Evolutionary conservation across 169 alveolate species (phyloP), one percentile per base, ranked within the genome.

Genomic region (Plasmodium reichenowi): DNA sequence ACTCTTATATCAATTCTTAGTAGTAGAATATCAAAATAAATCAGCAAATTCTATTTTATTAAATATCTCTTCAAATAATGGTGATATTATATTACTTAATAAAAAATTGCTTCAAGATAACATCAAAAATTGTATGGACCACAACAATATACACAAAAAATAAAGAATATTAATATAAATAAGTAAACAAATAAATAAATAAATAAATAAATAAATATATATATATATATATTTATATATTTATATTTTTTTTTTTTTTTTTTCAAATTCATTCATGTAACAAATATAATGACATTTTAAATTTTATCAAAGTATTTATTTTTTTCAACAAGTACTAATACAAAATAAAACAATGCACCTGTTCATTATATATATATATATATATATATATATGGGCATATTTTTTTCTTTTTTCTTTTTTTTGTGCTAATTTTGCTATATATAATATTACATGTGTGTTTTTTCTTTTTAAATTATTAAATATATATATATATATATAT

Each of bases 1-100:
- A 32, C 62, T 54, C 68, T 54, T 83, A 7, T 83, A 83, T 48
- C 91, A 83, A 43, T 83, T 26, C 48, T 43, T 83, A 13, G 58
- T 68, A 52, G 29, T 59, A 1, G 91, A 83, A 17, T 83, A 83
- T 83, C 91, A 83, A 17, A 83, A 67, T 48, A 83, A 67, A 43
- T 83, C 91, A 13, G 85, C 83, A 48, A 83, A 68, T 48, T 83
- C 76, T 45, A 68, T 83, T 29, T 56, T 72, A 32, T 83, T 83
- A 24, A 83, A 83, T 48, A 67, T 83, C 1, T 70, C 50, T 29
- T 60, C 71, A 15, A 22, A 22, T 22, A 68, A 56, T n/a, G 22
- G 7, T 20, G 52, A 48, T 20, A 32, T 10, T 58, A 26, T 6
- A 22, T 76, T 70, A 22, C 17, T 76, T 38, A 76, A 20, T 38